These are phyloP conservation scores for Marasmius tenuissimus DNA, from an alignment of 1,284 basidiomycete species.

Conservation along the genomic window DNA sequence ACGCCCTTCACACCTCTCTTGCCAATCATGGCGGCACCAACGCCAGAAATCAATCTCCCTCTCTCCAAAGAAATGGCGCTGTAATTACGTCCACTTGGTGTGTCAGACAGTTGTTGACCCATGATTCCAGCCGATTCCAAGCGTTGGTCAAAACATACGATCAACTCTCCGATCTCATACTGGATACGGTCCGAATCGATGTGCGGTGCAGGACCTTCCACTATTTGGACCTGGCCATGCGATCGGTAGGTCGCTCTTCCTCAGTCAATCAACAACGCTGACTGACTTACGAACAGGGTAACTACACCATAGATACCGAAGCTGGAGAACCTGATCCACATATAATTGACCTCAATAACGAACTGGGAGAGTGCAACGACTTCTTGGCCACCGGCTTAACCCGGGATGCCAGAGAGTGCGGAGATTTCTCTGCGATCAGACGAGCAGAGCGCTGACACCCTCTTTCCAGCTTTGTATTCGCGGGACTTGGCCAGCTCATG, in stretches of 20 bases:
- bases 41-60: slow-evolving; percentile 66
- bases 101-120: slow-evolving; percentile 1
- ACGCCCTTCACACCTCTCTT: slow-evolving; percentile 47
- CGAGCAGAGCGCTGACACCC: slow-evolving; percentile 5
- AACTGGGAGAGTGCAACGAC: slow-evolving; percentile 80
- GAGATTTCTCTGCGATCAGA: slow-evolving; percentile 3
- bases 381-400: slow-evolving; percentile 64
- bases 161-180: slow-evolving; percentile 82
- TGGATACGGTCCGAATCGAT: slow-evolving; percentile 90
- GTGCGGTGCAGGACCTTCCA: slow-evolving; percentile 84
- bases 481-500: slow-evolving; percentile 85
- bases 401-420: slow-evolving; percentile 66
- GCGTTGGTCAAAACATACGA: slow-evolving; percentile 88
- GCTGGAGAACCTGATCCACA: slow-evolving; percentile 90
- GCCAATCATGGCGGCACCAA: slow-evolving; percentile 29
- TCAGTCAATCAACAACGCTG: slow-evolving; percentile 2
- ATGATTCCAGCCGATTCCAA: slow-evolving; percentile 74
- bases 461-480: slow-evolving; percentile 70
- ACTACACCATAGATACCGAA: slow-evolving; percentile 80
- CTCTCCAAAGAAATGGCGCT: slow-evolving; percentile 85
- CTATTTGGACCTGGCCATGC: slow-evolving; percentile 79
- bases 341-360: slow-evolving; percentile 84
- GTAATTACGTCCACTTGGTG: slow-evolving; percentile 45
- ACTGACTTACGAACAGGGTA: slow-evolving; percentile 53
- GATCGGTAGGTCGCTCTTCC: slow-evolving; percentile 48